A percentile compares a stretch with the other conserved stretches of the same genome.
These are phyloP conservation scores for Kodamaea lidongshanica DNA, from an alignment of 805 yeast species.

Conservation along the genomic window DNA sequence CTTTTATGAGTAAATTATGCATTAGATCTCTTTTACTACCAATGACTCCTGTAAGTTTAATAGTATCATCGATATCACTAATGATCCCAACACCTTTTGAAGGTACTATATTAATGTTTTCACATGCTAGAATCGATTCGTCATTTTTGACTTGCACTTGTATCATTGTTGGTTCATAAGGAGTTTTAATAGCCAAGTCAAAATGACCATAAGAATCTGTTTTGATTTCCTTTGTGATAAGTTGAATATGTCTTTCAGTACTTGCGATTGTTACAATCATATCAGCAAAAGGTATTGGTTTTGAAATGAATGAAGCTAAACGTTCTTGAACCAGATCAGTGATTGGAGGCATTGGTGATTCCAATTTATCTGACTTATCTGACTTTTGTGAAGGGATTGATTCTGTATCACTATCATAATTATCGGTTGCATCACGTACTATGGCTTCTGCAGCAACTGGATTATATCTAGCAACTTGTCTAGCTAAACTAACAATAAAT, in stretches of 20 bases:
- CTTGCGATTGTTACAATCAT: slow-evolving; percentile 47
- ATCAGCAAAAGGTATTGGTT: slow-evolving; percentile 54
- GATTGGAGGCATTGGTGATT: slow-evolving; percentile 4
- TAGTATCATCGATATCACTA: slow-evolving; percentile 92
- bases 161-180: slow-evolving; percentile 55
- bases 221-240: slow-evolving; percentile 24
- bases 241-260: slow-evolving; percentile 19
- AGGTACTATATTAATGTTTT: slow-evolving; percentile 40
- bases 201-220: slow-evolving; percentile 71
- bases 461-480: slow-evolving; percentile 51
- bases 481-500: slow-evolving; percentile 60
- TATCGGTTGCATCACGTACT: slow-evolving; percentile 3
- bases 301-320: slow-evolving; percentile 62
- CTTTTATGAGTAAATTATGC: slow-evolving; percentile 67
- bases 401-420: background rate
- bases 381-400: slow-evolving; percentile 3
- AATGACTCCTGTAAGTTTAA: slow-evolving; percentile 82
- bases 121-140: slow-evolving; percentile 42
- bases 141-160: slow-evolving; percentile 45
- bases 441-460: slow-evolving; percentile 6
- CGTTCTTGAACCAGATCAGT: slow-evolving; percentile 58
- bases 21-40: slow-evolving; percentile 82
- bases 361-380: too few relatives aligned
- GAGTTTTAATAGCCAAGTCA: slow-evolving; percentile 44
- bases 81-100: slow-evolving; percentile 62